Base-by-base conservation (phyloP, 768 basidiomycete species). In the Asterophora lycoperdoides region DNA sequence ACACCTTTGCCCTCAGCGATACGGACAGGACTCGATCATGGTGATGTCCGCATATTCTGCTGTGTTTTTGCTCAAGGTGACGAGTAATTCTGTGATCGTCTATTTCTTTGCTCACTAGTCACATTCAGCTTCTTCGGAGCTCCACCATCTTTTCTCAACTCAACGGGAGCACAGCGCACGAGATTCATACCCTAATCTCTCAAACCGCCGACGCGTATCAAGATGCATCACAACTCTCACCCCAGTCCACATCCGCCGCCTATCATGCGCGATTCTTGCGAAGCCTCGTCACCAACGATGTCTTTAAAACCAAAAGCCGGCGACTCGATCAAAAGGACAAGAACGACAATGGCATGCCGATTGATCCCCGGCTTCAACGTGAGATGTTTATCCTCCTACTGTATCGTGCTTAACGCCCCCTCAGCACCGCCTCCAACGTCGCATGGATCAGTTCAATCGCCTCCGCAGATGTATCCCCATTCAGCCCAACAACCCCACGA, bases 31-130 rank as follows among this genome's bases (percentile, higher is more conserved):
- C 62, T 84, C 86, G 4, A 80, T 89, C 52, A 83, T 85, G 7
- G 79, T 86, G 39, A 92, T 92, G 89, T 86, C 86, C 15, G 90
- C 88, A 19, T 92, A 92, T 59, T 81, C 86, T 40, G 89, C 89
- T 15, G 81, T 92, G 32, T 85, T 89, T 61, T 68, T 93, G 54
- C 70, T 92, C 55, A 84, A 77, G 75, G 90, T 86, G 6, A 23
- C 6, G 61, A 44, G 66, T 56, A 10, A 10, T 47, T 32, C 17
- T 34, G 38, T 44, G 43, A 17, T 14, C 52, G 50, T 28, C 45
- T 33, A 1, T 14, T 20, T 19, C 40, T 42, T 15, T 38, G 47
- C 46, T 47, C 47, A 49, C 49, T 45, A 29, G 47, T 35, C 23
- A 41, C 45, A 33, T 43, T 14, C 56, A 89, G 89, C 77, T 92